Conservation (phyloP, 1,284 basidiomycete genomes). For the Wolfiporia cocos region DNA sequence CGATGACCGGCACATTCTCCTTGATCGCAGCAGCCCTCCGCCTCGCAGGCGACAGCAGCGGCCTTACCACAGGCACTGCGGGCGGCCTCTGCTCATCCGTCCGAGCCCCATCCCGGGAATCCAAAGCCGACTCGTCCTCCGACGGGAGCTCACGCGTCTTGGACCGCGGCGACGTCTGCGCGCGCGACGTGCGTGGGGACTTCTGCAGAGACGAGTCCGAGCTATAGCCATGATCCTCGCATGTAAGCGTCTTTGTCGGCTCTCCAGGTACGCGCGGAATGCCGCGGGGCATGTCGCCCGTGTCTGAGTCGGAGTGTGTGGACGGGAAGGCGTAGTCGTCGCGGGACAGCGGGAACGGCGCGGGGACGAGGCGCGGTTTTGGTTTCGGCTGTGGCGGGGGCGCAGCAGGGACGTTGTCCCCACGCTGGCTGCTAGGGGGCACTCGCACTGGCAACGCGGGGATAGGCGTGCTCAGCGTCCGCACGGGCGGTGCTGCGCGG, state of each 20-base stretch:
- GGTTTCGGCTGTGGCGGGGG: background rate
- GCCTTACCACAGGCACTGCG: slow-evolving; percentile 4
- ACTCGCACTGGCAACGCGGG: no score
- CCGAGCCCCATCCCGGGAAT: slow-evolving; percentile 11
- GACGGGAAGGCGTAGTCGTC: slow-evolving; percentile 2
- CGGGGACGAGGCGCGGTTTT: slow-evolving; percentile 5
- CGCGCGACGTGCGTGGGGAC: slow-evolving; percentile 20
- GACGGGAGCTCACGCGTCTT: background rate
- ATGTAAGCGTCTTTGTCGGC: no score
- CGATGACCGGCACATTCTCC: slow-evolving; percentile 19
- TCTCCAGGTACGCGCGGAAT: no score
- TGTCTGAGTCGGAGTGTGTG: slow-evolving; percentile 4
- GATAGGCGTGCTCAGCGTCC: no score
- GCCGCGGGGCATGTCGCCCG: slow-evolving; percentile 7
- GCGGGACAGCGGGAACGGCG: slow-evolving; percentile 21
- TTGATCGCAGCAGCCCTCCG: slow-evolving; percentile 7
- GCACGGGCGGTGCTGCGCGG: no score
- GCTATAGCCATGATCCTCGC: slow-evolving; percentile 9
- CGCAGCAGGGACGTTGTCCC: background rate
- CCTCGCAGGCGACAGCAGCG: background rate
- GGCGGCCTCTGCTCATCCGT: slow-evolving; percentile 5
- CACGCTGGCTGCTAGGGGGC: background rate
- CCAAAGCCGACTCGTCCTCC: slow-evolving; percentile 4
- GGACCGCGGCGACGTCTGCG: slow-evolving; percentile 18
- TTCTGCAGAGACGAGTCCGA: slow-evolving; percentile 12